A percentile compares a stretch with the other conserved stretches of the same genome.
These are phyloP conservation scores for Hibiscus mutabilis DNA, from an alignment of 345 rosid genomes.

Conservation along the genomic window DNA sequence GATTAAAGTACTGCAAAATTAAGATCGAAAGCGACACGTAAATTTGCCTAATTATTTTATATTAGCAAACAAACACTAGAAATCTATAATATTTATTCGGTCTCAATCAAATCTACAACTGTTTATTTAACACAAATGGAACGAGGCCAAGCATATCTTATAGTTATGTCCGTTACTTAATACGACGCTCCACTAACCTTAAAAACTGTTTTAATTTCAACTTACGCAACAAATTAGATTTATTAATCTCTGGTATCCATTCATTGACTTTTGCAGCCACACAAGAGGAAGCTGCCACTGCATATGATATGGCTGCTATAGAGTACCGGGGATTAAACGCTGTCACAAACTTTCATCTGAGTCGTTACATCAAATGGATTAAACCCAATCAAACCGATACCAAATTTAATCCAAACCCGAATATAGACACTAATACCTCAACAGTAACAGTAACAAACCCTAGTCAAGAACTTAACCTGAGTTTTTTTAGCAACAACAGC, in stretches of 20 bases:
- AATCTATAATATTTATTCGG: no score
- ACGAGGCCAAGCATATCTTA: not conserved
- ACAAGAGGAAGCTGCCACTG: constrained; percentile 93
- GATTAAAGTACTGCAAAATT: not conserved
- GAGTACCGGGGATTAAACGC: constrained; percentile 92
- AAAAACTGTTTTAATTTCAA: not conserved
- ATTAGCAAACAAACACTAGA: not conserved
- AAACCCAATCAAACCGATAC: constrained; percentile 26
- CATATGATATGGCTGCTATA: constrained; percentile 88
- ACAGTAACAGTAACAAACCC: not conserved
- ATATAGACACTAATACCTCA: not conserved
- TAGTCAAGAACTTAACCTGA: constrained; percentile 14
- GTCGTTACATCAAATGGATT: constrained; percentile 72
- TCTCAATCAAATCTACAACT: not conserved
- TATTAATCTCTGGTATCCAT: not conserved
- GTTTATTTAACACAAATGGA: not conserved
- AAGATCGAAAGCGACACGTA: not conserved
- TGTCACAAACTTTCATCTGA: constrained; percentile 87
- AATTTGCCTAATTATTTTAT: not conserved
- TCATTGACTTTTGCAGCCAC: constrained; percentile 47
- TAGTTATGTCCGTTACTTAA: not conserved
- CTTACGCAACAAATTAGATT: not conserved
- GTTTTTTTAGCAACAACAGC: constrained; percentile 8
- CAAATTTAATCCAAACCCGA: not conserved
- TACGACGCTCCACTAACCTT: not conserved